Base-by-base conservation (phyloP, 768 basidiomycete species). In the Trametes gibbosa region DNA sequence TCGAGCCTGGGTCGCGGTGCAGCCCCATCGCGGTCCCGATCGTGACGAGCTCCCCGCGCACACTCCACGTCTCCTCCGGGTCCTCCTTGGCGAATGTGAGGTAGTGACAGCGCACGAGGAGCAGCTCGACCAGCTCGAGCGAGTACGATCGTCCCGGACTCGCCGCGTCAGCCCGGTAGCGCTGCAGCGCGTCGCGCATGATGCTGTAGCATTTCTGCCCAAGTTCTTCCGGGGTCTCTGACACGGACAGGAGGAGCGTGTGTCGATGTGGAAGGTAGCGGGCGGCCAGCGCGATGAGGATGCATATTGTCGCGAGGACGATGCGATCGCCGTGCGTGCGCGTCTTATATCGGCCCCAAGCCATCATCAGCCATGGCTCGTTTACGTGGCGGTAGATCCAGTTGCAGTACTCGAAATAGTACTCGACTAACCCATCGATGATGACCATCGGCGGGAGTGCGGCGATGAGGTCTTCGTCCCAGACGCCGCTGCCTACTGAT, bases 381-480 rank as follows among this genome's bases (percentile, higher is more conserved):
- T 90, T 86, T 59, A 92, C 81, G 68, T 90, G 86, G 40, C 88
- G 84, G 72, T 91, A 90, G 52, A 92, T 84, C 90, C 90, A 93
- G 71, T 89, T 91, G 79, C 89, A 90, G 68, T 89, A 89, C 64
- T 90, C 87, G 66, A 92, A 92, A 72, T 93, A 92, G 73, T 85
- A 87, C 48, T 74, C 73, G 68, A 93, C 79, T 52, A 93, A 83
- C 17, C 79, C 81, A 66, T 92, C 90, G 65, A 92, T 85, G 51
- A 85, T 75, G 46, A 86, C 81, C 53, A 87, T 72, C 19, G 81
- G 74, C 2, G 90, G 90, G 2, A 93, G 80, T 56, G 81, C 72
- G 4, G 79, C 76, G 61, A 90, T 80, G 9, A 93, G 79, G 70
- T 92, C 90, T 45, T 82, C 79, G 74, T 92, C 90, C 65, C 88